Evolutionary conservation across 2,329 filamentous ascomycete species (phyloP), one percentile per base, ranked within the genome.

Genomic region (Ophiostoma populinum): DNA sequence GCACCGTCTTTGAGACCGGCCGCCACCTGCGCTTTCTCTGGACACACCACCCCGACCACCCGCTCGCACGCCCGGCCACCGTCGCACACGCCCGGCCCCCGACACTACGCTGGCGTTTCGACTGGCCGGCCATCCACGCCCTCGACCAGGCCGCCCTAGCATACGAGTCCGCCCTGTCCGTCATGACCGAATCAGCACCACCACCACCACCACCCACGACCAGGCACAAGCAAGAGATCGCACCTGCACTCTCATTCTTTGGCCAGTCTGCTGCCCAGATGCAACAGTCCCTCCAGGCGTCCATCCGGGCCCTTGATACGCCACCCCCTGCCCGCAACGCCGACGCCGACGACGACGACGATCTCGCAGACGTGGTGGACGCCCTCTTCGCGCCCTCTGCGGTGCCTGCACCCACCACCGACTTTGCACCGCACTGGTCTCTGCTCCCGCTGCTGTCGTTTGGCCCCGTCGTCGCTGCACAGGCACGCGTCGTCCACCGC

Each of bases 1-100:
- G 68, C 34, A 59, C 64, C 5, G 70, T 90, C n/a, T 86, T 87
- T 43, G 81, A 92, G 49, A 79, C 75, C 4, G 83, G 81, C 4
- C 70, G 68, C 46, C 87, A 79, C 49, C 55, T 92, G 32, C 70
- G 79, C 7, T 73, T 90, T 36, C 61, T 92, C 32, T 69, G 73
- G 45, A 58, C 61, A 16, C 72, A 78, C 44, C 79, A 90, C 49
- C 67, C 80, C 5, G 61, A 73, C 2, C 80, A 92, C 49, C 72
- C 76, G 0, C 57, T 90, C 27, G 67, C 70, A 11, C 62, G 61
- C 27, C 47, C 59, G n/a, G 57, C 61, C 18, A 56, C 65, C 6
- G 51, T 70, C 6, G 45, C 49, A 8, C 50, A 55, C 10, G 57
- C 60, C 9, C 52, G 58, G 6, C 66, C 73, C 10, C 76, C 79